Conservation (phyloP, 805 yeast genomes). For the Jamesozyma spencerorum region DNA sequence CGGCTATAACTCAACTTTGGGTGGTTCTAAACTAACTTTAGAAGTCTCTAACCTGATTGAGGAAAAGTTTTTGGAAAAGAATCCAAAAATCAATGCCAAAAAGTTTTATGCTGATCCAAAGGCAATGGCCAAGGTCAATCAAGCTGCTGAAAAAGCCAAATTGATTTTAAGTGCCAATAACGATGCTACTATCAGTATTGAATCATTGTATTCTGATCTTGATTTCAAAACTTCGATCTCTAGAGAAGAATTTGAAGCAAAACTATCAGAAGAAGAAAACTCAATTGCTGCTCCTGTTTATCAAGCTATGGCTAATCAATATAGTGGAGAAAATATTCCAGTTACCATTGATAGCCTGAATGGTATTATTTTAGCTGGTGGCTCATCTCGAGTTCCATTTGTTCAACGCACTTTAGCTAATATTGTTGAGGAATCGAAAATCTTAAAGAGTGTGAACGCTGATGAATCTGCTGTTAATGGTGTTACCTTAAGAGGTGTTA, state of each 20-base stretch:
- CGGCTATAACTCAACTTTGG: conserved; percentile 56
- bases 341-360: conserved; percentile 34
- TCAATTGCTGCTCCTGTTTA: conserved; percentile 46
- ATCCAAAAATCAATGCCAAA: conserved; percentile 32
- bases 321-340: conserved; percentile 21
- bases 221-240: conserved; percentile 64
- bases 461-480: conserved; percentile 94
- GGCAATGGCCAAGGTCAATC: conserved; percentile 59
- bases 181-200: conserved; percentile 71
- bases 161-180: conserved; percentile 76
- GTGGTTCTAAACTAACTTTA: conserved; percentile 69
- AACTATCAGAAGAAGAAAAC: conserved; percentile 23
- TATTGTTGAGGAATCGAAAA: conserved; percentile 47
- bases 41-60: conserved; percentile 52
- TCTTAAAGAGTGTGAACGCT: conserved; percentile 83
- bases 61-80: conserved; percentile 44
- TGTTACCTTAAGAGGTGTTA: conserved; percentile 73
- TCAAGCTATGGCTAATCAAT: conserved; percentile 37
- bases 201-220: conserved; percentile 59
- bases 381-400: conserved; percentile 83
- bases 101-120: conserved; percentile 42
- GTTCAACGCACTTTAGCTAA: conserved; percentile 54
- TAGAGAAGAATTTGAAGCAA: conserved; percentile 72
- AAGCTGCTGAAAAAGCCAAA: conserved; percentile 84
- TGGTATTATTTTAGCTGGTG: conserved; percentile 80